Evolutionary conservation across 2,329 filamentous ascomycete species (phyloP).

Genomic region (Fusarium bulbicola): DNA sequence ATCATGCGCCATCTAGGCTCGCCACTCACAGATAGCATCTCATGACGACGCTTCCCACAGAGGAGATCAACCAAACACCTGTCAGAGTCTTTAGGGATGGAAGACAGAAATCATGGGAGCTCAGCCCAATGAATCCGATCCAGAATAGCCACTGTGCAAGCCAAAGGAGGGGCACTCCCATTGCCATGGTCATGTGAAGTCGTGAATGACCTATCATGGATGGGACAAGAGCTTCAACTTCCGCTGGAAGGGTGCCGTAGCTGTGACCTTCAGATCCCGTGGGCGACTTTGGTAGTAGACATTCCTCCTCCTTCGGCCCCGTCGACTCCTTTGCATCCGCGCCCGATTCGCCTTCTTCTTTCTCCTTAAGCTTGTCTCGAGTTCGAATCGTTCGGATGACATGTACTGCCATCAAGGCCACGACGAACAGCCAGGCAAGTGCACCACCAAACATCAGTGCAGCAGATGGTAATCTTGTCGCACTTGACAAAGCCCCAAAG

Average conservation of each 20-base stretch:
- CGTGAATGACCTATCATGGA: neutral
- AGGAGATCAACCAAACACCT: neutral
- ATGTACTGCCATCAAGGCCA: neutral
- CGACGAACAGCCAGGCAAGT: neutral
- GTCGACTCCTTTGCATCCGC: fast-evolving
- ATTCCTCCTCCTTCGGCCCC: neutral
- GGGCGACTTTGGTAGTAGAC: neutral
- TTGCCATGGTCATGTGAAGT: neutral
- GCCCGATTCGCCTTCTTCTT: fast-evolving
- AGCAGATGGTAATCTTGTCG: neutral
- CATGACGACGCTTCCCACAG: neutral
- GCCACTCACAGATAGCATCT: neutral
- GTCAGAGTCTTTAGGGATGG: neutral
- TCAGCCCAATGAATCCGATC: slow-evolving; percentile 18
- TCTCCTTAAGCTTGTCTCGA: neutral
- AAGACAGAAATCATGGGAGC: neutral
- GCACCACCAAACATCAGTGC: slow-evolving; percentile 13
- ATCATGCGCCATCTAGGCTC: neutral
- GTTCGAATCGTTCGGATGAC: neutral
- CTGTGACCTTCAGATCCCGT: fast-evolving
- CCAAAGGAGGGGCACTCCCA: neutral
- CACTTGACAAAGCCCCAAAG: neutral
- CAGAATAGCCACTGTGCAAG: slow-evolving; percentile 25
- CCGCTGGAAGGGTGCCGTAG: neutral
- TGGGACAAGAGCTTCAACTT: neutral